Evolutionary conservation across 345 rosid species (phyloP).

Genomic region (Dipteronia dyeriana): DNA sequence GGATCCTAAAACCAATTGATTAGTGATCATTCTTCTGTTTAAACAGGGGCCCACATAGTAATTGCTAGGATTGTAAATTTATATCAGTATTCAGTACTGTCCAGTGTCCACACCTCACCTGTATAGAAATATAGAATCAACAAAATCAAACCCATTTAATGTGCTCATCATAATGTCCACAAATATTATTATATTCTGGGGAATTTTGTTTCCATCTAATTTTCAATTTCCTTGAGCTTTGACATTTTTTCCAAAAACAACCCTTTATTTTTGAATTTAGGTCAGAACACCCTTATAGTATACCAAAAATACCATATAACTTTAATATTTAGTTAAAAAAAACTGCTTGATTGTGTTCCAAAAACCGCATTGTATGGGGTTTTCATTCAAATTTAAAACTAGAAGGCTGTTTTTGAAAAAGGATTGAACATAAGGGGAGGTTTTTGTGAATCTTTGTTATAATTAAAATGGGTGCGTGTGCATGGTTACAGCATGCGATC

Average conservation of each 20-base stretch:
- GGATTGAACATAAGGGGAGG: too few species aligned
- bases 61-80: neutral
- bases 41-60: neutral
- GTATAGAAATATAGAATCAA: neutral
- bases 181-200: neutral
- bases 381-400: too few species aligned
- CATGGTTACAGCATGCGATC: slow-evolving; percentile 74
- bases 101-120: too few species aligned
- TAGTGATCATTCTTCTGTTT: neutral
- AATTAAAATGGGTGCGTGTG: neutral
- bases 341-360: too few species aligned
- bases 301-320: too few species aligned
- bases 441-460: too few species aligned
- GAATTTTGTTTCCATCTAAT: slow-evolving; percentile 3
- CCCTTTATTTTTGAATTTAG: too few species aligned
- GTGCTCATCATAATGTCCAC: slow-evolving; percentile 4
- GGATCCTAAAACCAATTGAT: neutral
- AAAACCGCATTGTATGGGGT: too few species aligned
- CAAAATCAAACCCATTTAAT: neutral
- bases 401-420: too few species aligned
- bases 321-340: too few species aligned
- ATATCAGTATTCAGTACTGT: neutral
- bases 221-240: neutral
- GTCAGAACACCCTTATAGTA: too few species aligned
- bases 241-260: too few species aligned